phyloP scores from a whole-genome alignment of 2,329 filamentous ascomycete species.

The Akanthomyces uredinophilus region DNA sequence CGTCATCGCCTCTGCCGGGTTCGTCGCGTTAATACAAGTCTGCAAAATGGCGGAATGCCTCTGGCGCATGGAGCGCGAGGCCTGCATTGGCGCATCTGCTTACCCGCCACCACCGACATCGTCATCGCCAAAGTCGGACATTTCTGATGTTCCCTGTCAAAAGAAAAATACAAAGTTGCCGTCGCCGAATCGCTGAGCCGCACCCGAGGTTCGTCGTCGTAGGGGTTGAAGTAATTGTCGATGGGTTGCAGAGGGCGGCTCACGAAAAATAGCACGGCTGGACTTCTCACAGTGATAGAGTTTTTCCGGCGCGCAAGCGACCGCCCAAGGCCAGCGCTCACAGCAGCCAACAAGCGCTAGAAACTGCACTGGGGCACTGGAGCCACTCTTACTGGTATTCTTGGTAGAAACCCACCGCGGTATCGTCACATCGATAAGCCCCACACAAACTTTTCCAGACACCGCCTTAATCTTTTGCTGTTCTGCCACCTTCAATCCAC shows the following conservation, averaged over 20 bases:
- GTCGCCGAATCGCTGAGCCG: slow-evolving; percentile 13
- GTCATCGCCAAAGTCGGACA: slow-evolving; percentile 72
- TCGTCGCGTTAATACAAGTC: neutral
- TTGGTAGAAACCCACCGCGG: slow-evolving; percentile 12
- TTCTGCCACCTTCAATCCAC: slow-evolving; percentile 27
- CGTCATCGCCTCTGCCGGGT: slow-evolving; percentile 57
- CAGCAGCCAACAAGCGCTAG: neutral
- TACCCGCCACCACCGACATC: slow-evolving; percentile 55
- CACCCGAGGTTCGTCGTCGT: neutral
- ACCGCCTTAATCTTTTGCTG: slow-evolving; percentile 29
- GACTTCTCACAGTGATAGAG: slow-evolving; percentile 19
- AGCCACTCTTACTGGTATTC: too few species aligned
- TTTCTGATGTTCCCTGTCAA: slow-evolving; percentile 28
- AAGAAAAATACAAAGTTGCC: neutral
- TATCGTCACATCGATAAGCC: slow-evolving; percentile 15
- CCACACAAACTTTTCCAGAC: slow-evolving; percentile 27
- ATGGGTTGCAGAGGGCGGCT: slow-evolving; percentile 14
- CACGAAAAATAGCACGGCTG: slow-evolving; percentile 27
- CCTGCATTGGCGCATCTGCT: slow-evolving; percentile 25
- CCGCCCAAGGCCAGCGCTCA: neutral
- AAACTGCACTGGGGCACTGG: neutral
- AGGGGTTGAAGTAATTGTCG: neutral
- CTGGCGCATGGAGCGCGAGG: slow-evolving; percentile 10
- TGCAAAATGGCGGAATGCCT: neutral
- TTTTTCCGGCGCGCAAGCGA: slow-evolving; percentile 30